Base-by-base conservation (phyloP, 495 filamentous ascomycete species). In the Oidiodendron maius region DNA sequence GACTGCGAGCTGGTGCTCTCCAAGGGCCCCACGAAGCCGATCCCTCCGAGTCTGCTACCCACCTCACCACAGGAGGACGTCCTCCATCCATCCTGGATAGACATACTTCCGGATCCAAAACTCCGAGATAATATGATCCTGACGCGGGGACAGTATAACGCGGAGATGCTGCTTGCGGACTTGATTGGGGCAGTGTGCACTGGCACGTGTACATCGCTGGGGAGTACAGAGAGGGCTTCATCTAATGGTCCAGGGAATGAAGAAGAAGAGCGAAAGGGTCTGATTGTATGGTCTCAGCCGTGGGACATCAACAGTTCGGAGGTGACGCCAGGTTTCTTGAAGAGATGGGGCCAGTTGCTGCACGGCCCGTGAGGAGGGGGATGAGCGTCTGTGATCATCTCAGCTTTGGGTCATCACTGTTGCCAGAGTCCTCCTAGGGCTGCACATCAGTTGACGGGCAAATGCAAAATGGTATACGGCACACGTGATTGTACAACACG, bases 281-380 rank as follows among this genome's bases (percentile, higher is more conserved):
- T 71, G 11, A 62, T 70, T 58, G 60, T 63, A 34, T 71, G 69
- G 69, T 65, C 59, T 24, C 66, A 65, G 26, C 67, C 68, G 39
- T 72, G 67, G 65, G 58, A 69, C 32, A 63, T 65, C 44, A 61
- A 56, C 4, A 67, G 68, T 22, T 73, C 69, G 70, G 70, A 73
- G 54, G 63, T 71, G 57, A 64, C 66, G 28, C 65, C 68, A 58
- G 69, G 67, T 25, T 74, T 74, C 62, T 38, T 70, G 53, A 60
- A 43, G 46, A 71, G 67, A 57, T 74, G 70, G 70, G 61, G 64
- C 25, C 70, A 63, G 65, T 56, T 65, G 54, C 35, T 71, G 28
- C 49, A 57, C 38, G 68, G 62, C 17, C 52, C 61, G 18, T 52
- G 56, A 42, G 64, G 56, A 44, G 37, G 47, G 40, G 54, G 71